These are phyloP conservation scores for Penicillium argentinense DNA, from an alignment of 495 filamentous ascomycete species.

Conservation along the genomic window DNA sequence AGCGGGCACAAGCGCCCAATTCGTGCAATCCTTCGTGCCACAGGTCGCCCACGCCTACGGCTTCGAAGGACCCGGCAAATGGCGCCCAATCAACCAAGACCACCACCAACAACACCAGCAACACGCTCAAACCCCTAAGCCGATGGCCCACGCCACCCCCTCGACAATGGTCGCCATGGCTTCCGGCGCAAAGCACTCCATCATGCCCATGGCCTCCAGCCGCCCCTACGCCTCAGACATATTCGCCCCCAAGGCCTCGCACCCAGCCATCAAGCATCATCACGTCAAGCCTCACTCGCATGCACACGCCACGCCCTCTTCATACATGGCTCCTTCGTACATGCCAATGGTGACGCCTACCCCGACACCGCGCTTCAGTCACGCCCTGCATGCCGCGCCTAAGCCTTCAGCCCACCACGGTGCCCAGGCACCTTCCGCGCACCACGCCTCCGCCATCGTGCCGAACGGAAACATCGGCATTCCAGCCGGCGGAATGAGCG, in stretches of 20 bases:
- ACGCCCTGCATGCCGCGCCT: neutral
- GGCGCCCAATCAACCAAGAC: neutral
- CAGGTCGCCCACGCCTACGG: neutral
- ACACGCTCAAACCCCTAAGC: neutral
- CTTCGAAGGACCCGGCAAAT: neutral
- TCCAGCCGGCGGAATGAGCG: slow-evolving; percentile 1
- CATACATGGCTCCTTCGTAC: neutral
- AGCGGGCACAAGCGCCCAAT: neutral
- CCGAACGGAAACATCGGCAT: neutral
- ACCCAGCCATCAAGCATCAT: too few relatives aligned
- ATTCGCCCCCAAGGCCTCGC: neutral
- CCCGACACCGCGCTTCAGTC: neutral
- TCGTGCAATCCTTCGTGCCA: neutral
- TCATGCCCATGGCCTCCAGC: neutral
- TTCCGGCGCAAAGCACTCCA: neutral
- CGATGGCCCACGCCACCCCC: neutral
- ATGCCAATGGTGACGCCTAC: neutral
- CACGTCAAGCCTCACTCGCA: too few relatives aligned
- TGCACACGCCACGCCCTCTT: neutral
- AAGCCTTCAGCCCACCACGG: too few relatives aligned
- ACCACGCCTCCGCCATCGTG: neutral
- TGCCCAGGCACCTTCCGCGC: neutral
- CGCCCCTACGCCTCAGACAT: neutral
- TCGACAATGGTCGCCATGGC: neutral
- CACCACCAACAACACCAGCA: too few relatives aligned